Conservation (phyloP, 805 yeast genomes). For the Maudiozyma turicensis region DNA sequence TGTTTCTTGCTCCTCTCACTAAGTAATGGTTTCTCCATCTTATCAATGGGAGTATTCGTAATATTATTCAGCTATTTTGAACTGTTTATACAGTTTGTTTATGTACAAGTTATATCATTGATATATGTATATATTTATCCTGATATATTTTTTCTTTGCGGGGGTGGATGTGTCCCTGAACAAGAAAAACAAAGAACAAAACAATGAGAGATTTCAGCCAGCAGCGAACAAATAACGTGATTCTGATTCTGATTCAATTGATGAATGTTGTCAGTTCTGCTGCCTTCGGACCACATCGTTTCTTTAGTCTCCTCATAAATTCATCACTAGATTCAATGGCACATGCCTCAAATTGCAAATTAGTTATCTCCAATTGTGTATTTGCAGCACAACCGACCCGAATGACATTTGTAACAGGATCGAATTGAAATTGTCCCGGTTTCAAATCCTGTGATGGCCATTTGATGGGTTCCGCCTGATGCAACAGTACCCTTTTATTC, state of each 20-base stretch:
- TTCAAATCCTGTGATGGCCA: not conserved
- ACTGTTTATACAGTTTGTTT: too few species aligned
- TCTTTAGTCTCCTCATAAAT: slow-evolving; percentile 37
- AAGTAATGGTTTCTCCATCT: not conserved
- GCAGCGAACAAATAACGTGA: too few species aligned
- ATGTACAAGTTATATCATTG: too few species aligned
- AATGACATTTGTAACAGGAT: not conserved
- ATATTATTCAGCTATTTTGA: not conserved
- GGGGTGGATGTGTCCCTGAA: too few species aligned
- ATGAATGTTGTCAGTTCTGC: not conserved
- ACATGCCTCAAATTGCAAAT: slow-evolving; percentile 48
- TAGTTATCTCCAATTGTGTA: slow-evolving; percentile 24
- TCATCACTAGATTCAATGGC: slow-evolving; percentile 35
- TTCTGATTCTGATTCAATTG: too few species aligned
- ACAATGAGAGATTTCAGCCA: too few species aligned
- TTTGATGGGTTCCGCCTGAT: slow-evolving; percentile 25
- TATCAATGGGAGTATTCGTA: not conserved
- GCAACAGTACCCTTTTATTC: slow-evolving; percentile 40
- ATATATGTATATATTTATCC: too few species aligned
- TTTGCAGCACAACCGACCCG: slow-evolving; percentile 38
- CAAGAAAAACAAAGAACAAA: too few species aligned
- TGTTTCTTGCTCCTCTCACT: not conserved
- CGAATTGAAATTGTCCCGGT: slow-evolving; percentile 15
- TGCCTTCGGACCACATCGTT: slow-evolving; percentile 30
- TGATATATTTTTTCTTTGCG: too few species aligned